phyloP scores from a whole-genome alignment of 2,329 filamentous ascomycete genomes.

The Xylaria sp. region DNA sequence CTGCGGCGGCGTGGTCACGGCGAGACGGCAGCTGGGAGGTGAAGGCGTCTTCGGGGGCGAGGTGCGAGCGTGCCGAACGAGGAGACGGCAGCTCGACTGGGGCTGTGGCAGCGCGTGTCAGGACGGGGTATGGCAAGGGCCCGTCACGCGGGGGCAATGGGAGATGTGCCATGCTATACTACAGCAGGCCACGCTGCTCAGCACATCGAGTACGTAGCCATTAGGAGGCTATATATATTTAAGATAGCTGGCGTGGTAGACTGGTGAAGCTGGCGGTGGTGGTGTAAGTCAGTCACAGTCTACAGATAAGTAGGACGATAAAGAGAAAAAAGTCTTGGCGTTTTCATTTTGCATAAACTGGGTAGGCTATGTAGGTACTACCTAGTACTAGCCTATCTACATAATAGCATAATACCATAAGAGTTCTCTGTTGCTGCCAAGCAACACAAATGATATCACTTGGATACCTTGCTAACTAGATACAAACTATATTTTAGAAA shows the following conservation, averaged over 20 bases:
- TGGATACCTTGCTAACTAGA: background rate
- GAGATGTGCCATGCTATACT: constrained; percentile 20
- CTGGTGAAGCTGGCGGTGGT: background rate
- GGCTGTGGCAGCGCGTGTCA: constrained; percentile 56
- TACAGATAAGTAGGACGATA: background rate
- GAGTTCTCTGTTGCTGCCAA: no score
- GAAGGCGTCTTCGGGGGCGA: constrained; percentile 88
- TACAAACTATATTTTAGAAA: no score
- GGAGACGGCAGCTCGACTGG: constrained; percentile 51
- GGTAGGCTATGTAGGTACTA: no score
- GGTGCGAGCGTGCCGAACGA: constrained; percentile 71
- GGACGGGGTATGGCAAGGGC: constrained; percentile 35
- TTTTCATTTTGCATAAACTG: no score
- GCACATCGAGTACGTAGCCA: background rate
- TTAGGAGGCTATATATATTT: background rate
- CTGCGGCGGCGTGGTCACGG: constrained; percentile 51
- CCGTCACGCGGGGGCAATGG: constrained; percentile 19
- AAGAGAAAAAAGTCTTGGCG: background rate
- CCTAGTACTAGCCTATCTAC: no score
- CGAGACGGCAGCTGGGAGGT: constrained; percentile 71
- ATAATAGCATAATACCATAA: no score
- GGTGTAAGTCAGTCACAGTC: no score
- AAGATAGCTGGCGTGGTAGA: no score
- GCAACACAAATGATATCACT: no score
- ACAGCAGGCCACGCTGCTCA: background rate